Base-by-base conservation (phyloP, 2,329 filamentous ascomycete genomes). In the Claviceps digitariae region DNA sequence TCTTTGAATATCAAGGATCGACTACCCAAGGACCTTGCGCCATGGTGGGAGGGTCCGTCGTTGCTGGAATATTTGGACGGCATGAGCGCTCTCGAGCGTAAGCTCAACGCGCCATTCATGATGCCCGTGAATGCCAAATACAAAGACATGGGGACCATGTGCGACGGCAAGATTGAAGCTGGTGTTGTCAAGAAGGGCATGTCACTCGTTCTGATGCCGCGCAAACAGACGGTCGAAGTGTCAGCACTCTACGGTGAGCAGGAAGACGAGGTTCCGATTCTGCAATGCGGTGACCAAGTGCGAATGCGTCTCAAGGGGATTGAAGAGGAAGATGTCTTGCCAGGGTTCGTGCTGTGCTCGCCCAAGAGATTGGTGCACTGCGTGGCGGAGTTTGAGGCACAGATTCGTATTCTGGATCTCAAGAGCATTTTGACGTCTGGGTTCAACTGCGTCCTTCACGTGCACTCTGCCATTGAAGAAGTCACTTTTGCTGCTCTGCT, bases 101-200 rank as follows among this genome's bases (percentile, higher is more conserved):
- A 97, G 76, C 72, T 96, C 62, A 95, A 95, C 62, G 93, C 93
- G 2, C 91, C 93, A 10, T 97, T 98, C 78, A 97, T 98, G 93
- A 96, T 98, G 90, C 87, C 93, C 9, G 79, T 98, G 59, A 87
- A 87, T 58, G 89, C 88, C 70, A 98, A 98, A 73, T 98, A 97
- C 75, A 82, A 87, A 62, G 94, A 98, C 67, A 85, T 98, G 78
- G 93, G 93, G 63, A 98, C 93, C 57, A 90, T 98, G 80, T 81
- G 96, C 44, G 94, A 98, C 73, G 93, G 93, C 60, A 95, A 96
- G 77, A 87, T 98, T 59, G 93, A 98, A 71, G 87, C 90, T 20
- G 91, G 90, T 67, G 86, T 96, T 48, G 77, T 95, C 68, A 93
- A 93, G 76, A 97, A 97, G 78, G 84, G 84, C 57, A 83, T 85